Evolutionary conservation across 1,139 yeast species (phyloP).

Genomic region (Taphrina confusa): DNA sequence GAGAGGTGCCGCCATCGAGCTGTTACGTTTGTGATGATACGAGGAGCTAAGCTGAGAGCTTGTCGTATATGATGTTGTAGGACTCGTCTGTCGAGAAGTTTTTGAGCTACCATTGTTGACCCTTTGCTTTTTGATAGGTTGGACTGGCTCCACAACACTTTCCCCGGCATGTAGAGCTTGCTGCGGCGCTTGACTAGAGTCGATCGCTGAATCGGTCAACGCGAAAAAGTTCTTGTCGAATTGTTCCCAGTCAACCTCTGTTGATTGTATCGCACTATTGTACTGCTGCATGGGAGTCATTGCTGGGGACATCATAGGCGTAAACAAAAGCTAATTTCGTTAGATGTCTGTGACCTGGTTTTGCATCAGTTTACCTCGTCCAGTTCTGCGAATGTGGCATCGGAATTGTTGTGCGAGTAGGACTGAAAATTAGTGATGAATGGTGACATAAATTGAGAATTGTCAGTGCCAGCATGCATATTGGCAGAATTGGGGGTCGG

Average conservation of each 20-base stretch:
- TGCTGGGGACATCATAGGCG: slow-evolving; percentile 34
- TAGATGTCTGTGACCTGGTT: neutral
- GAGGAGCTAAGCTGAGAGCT: neutral
- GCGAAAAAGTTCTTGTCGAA: slow-evolving; percentile 29
- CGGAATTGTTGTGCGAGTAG: slow-evolving; percentile 1
- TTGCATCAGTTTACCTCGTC: slow-evolving; percentile 5
- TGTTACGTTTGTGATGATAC: slow-evolving; percentile 14
- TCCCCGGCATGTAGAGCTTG: neutral
- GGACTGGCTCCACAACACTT: neutral
- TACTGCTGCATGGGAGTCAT: slow-evolving; percentile 30
- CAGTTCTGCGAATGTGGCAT: slow-evolving; percentile 2
- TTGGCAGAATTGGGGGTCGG: slow-evolving; percentile 28
- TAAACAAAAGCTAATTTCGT: slow-evolving; percentile 15
- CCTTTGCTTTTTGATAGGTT: slow-evolving; percentile 11
- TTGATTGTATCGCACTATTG: neutral
- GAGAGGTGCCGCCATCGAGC: neutral
- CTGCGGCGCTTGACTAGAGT: neutral
- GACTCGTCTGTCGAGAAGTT: slow-evolving; percentile 15
- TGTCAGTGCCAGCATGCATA: slow-evolving; percentile 19
- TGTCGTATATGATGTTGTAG: neutral
- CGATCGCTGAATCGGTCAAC: slow-evolving; percentile 24
- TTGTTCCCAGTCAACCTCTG: slow-evolving; percentile 30
- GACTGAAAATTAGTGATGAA: slow-evolving; percentile 13
- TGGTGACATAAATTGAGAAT: slow-evolving; percentile 27
- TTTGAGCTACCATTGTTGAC: neutral